phyloP scores from a whole-genome alignment of 2,329 filamentous ascomycete species.

The Monilinia laxa region DNA sequence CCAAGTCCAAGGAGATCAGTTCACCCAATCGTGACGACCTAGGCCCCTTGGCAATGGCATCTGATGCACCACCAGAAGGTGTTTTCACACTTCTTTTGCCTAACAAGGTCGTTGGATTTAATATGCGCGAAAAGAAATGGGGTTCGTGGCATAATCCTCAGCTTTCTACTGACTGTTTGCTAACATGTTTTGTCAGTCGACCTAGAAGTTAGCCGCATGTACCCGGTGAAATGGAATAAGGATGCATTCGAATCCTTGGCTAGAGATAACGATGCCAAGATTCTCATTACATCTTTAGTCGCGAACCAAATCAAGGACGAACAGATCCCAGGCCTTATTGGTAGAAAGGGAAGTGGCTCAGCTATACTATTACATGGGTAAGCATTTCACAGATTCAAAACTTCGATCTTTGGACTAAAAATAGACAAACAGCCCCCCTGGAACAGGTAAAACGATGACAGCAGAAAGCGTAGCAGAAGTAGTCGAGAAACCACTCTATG shows the following conservation, averaged over 20 bases:
- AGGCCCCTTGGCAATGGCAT: conserved; percentile 16
- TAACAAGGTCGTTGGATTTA: conserved; percentile 16
- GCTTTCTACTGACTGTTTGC: background rate
- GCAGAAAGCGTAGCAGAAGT: conserved; percentile 21
- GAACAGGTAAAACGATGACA: conserved; percentile 21
- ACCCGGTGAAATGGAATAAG: conserved; percentile 20
- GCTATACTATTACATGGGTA: conserved; percentile 21
- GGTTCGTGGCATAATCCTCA: background rate
- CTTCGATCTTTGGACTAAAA: background rate
- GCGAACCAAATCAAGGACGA: conserved; percentile 21
- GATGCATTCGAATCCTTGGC: conserved; percentile 21
- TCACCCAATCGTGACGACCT: conserved; percentile 17
- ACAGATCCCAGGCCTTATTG: background rate
- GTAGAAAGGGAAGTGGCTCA: conserved; percentile 16
- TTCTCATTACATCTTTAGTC: conserved; percentile 19
- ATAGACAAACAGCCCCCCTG: conserved; percentile 3
- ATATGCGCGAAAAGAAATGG: conserved; percentile 22
- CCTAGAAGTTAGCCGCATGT: conserved; percentile 23
- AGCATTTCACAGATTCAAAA: no score
- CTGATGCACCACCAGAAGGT: conserved; percentile 17
- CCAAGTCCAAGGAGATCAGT: background rate
- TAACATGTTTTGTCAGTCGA: conserved; percentile 7
- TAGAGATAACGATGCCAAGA: conserved; percentile 13
- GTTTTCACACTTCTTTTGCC: conserved; percentile 22
- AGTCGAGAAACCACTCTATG: conserved; percentile 17